These are phyloP conservation scores for Pestalotiopsis sp. DNA, from an alignment of 2,329 filamentous ascomycete genomes.

Conservation along the genomic window DNA sequence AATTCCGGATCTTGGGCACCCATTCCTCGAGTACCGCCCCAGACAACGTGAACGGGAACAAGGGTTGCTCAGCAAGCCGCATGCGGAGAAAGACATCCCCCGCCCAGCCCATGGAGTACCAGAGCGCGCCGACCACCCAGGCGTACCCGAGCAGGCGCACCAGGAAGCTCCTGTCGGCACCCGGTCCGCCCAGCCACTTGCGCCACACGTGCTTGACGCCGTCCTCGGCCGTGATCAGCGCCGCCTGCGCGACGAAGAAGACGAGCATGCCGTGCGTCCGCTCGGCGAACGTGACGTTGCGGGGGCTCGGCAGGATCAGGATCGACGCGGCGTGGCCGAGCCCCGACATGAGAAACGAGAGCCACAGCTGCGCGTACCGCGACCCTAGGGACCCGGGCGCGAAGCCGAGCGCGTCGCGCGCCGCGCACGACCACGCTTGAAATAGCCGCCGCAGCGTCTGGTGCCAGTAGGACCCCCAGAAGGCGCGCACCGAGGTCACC, in stretches of 20 bases:
- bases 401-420: not conserved
- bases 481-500: not conserved
- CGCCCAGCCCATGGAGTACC: no score
- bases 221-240: not conserved
- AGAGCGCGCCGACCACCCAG: no score
- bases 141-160: no score
- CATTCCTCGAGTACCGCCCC: no score
- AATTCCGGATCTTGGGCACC: no score
- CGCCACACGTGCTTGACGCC: no score
- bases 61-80: no score
- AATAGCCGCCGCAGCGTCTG: not conserved
- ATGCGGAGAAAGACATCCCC: no score
- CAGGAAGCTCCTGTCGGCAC: no score
- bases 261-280: not conserved
- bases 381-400: not conserved
- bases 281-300: not conserved
- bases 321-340: not conserved
- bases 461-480: conserved; percentile 3
- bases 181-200: no score
- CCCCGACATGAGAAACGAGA: not conserved
- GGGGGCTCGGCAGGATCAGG: not conserved
- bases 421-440: not conserved
- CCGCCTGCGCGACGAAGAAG: conserved; percentile 1
- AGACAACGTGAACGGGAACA: no score
- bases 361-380: not conserved